phyloP scores from a whole-genome alignment of 2,329 filamentous ascomycete genomes.

The Didymellaceae sp. region DNA sequence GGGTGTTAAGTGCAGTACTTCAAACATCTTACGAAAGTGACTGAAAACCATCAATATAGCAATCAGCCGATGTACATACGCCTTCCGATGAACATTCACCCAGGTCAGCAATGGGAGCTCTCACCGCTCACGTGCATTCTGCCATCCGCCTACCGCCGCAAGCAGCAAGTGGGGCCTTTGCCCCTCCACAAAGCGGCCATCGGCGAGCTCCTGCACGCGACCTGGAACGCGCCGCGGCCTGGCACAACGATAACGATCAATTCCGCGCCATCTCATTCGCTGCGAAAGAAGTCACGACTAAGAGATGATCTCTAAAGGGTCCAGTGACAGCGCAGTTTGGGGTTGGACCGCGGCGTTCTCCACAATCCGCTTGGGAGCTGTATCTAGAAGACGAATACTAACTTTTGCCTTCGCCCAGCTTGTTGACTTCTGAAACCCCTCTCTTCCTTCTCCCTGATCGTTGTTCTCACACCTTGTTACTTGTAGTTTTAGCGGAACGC shows the following conservation, averaged over 20 bases:
- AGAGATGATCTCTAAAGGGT: slow-evolving; percentile 3
- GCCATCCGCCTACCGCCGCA: not conserved
- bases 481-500: not conserved
- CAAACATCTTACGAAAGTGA: no score
- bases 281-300: slow-evolving; percentile 9
- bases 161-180: slow-evolving; percentile 13
- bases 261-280: slow-evolving; percentile 26
- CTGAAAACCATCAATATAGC: no score
- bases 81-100: no score
- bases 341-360: slow-evolving; percentile 13
- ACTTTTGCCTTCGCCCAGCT: slow-evolving; percentile 8
- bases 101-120: no score
- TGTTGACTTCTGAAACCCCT: not conserved
- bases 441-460: not conserved
- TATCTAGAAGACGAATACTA: slow-evolving; percentile 10
- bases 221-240: slow-evolving; percentile 15
- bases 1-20: no score
- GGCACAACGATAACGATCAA: slow-evolving; percentile 18
- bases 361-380: slow-evolving; percentile 14
- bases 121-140: slow-evolving; percentile 8
- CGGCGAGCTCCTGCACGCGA: slow-evolving; percentile 36
- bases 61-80: no score
- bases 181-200: slow-evolving; percentile 27
- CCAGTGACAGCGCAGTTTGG: slow-evolving; percentile 10
- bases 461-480: not conserved